Evolutionary conservation across 2,329 filamentous ascomycete species (phyloP).

Genomic region (Cladosporium velox): DNA sequence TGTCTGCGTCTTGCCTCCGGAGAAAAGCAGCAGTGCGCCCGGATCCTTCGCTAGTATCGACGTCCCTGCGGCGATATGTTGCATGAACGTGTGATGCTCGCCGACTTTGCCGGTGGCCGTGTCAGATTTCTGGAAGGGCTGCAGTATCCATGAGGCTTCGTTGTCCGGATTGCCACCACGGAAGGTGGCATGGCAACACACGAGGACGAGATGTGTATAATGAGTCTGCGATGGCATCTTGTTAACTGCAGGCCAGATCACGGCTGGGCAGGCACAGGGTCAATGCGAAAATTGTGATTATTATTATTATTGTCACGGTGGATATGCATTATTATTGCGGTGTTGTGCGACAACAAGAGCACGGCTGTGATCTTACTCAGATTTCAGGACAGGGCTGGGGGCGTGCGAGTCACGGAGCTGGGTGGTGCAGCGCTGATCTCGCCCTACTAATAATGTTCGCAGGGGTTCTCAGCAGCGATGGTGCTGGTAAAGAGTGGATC

Average conservation of each 20-base stretch:
- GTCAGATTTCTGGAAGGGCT: constrained; percentile 65
- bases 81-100: constrained; percentile 77
- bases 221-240: constrained; percentile 1
- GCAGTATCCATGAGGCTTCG: constrained; percentile 64
- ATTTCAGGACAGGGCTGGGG: constrained; percentile 5
- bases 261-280: background rate
- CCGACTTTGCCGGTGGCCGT: constrained; percentile 50
- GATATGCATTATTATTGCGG: background rate
- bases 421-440: constrained; percentile 2
- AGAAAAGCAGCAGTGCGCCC: constrained; percentile 65
- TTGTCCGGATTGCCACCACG: constrained; percentile 30
- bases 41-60: constrained; percentile 49
- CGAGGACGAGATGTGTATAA: constrained; percentile 63
- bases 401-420: constrained; percentile 10
- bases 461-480: background rate
- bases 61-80: constrained; percentile 70
- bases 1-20: constrained; percentile 59
- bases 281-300: background rate
- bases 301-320: constrained; percentile 2
- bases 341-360: constrained; percentile 4
- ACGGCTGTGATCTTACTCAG: background rate
- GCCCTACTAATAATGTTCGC: background rate
- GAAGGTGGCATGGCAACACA: constrained; percentile 86
- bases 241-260: background rate
- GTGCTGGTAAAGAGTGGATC: background rate